Evolutionary conservation across 2,329 filamentous ascomycete genomes (phyloP), one percentile per base, ranked within the genome.

Genomic region (Aspergillus carbonarius): DNA sequence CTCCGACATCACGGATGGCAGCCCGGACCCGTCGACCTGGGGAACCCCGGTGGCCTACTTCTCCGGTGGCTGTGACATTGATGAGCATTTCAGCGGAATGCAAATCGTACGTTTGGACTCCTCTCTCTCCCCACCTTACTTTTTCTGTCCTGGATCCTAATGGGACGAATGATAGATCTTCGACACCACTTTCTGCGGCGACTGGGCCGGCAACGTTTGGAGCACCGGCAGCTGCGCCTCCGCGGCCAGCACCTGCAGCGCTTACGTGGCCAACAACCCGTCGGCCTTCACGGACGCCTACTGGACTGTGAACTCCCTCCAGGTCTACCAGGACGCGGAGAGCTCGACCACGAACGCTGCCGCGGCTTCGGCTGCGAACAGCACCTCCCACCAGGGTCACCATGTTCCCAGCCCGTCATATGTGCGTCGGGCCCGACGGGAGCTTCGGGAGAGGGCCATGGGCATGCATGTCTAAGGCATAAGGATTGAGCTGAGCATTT

Each of bases 131-230:
- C n/a, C n/a, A n/a, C n/a, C n/a, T n/a, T n/a, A n/a, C n/a, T n/a
- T n/a, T n/a, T n/a, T n/a, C n/a, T n/a, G n/a, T n/a, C n/a, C n/a
- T n/a, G n/a, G n/a, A n/a, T n/a, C n/a, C n/a, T n/a, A n/a, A n/a
- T n/a, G n/a, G n/a, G n/a, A n/a, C n/a, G n/a, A n/a, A n/a, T n/a
- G n/a, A 10, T 52, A 76, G 74, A 69, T 77, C 54, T 77, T 88
- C 37, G 96, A 90, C 76, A 95, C 88, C 0, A 90, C 89, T 5
- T 91, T 96, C 73, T 97, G 93, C 74, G 93, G 93, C 18, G 85
- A 89, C 70, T 96, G 92, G 92, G 92, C 92, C 7, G 91, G 91
- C 23, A 72, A 78, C 42, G 85, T 87, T 34, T 96, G 89, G 88
- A 68, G 70, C 50, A 69, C 73, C 32, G 81, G 87, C 60, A 81